Evolutionary conservation across 352 stramenopile species (phyloP).

Genomic region (Pythium sp.): DNA sequence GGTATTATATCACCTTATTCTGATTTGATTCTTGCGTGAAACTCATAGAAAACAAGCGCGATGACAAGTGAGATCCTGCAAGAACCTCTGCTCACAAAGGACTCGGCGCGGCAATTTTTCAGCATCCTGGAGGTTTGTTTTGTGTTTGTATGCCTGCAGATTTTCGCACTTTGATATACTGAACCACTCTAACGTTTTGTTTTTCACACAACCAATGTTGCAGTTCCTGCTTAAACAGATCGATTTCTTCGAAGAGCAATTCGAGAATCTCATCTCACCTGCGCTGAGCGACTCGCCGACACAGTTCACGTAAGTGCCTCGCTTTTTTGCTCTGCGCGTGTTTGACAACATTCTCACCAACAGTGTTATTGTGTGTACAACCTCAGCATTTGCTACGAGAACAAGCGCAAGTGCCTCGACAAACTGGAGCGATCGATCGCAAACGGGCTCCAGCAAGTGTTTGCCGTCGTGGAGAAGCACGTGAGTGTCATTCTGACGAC

Average conservation of each 20-base stretch:
- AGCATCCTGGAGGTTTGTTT: slow-evolving; percentile 47
- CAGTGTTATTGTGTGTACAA: neutral
- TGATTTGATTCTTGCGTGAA: too few species aligned
- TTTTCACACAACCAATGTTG: neutral
- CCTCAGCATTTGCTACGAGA: slow-evolving; percentile 72
- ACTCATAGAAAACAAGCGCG: slow-evolving; percentile 47
- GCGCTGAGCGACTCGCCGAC: slow-evolving; percentile 48
- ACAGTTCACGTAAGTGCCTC: slow-evolving; percentile 57
- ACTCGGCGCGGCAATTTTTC: slow-evolving; percentile 70
- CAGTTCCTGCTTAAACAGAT: slow-evolving; percentile 61
- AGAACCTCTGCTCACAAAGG: slow-evolving; percentile 52
- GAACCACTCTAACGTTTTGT: neutral
- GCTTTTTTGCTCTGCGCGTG: neutral
- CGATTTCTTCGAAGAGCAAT: slow-evolving; percentile 62
- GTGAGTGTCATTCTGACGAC: slow-evolving; percentile 43
- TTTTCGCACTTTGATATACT: neutral
- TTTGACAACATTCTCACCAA: neutral
- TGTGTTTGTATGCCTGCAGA: too few species aligned
- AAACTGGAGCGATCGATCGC: slow-evolving; percentile 60
- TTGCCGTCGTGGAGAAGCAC: slow-evolving; percentile 65
- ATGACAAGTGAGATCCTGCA: slow-evolving; percentile 62
- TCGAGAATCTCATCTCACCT: slow-evolving; percentile 40
- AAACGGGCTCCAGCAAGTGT: slow-evolving; percentile 43
- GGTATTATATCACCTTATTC: too few species aligned
- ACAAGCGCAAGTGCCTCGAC: slow-evolving; percentile 62